Evolutionary conservation across 352 stramenopile genomes (phyloP).

Genomic region (Globisporangium cederbergense): DNA sequence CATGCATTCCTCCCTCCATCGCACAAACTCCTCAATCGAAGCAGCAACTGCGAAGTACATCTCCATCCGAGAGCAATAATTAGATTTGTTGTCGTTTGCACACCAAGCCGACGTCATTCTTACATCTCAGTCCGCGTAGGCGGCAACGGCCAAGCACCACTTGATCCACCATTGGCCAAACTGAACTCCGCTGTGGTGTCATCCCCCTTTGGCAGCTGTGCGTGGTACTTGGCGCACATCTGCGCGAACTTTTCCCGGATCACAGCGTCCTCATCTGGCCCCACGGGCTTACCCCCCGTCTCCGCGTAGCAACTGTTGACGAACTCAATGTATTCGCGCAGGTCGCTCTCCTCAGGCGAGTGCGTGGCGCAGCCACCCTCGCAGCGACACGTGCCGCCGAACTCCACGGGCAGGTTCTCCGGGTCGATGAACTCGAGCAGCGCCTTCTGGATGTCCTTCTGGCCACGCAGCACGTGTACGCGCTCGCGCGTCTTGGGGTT

Average conservation of each 20-base stretch:
- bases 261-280: slow-evolving; percentile 13
- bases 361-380: slow-evolving; percentile 55
- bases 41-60: neutral
- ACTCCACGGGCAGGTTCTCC: slow-evolving; percentile 64
- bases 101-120: neutral
- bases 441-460: slow-evolving; percentile 71
- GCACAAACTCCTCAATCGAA: neutral
- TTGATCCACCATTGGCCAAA: neutral
- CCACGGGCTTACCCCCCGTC: slow-evolving; percentile 9
- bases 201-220: slow-evolving; percentile 26
- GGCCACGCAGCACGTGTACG: slow-evolving; percentile 57
- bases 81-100: slow-evolving; percentile 1
- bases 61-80: slow-evolving; percentile 4
- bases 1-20: too few species aligned
- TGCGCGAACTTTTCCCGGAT: slow-evolving; percentile 37
- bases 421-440: slow-evolving; percentile 62
- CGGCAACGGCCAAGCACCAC: neutral
- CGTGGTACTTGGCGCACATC: slow-evolving; percentile 46
- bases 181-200: neutral
- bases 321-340: slow-evolving; percentile 57
- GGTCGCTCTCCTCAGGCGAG: slow-evolving; percentile 63
- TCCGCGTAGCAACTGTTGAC: slow-evolving; percentile 34
- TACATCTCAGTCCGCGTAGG: slow-evolving; percentile 5
- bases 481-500: slow-evolving; percentile 72
- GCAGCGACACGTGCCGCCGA: slow-evolving; percentile 57